Conservation (phyloP, 1,139 yeast genomes). For the Magnusiomyces suaveolens region DNA sequence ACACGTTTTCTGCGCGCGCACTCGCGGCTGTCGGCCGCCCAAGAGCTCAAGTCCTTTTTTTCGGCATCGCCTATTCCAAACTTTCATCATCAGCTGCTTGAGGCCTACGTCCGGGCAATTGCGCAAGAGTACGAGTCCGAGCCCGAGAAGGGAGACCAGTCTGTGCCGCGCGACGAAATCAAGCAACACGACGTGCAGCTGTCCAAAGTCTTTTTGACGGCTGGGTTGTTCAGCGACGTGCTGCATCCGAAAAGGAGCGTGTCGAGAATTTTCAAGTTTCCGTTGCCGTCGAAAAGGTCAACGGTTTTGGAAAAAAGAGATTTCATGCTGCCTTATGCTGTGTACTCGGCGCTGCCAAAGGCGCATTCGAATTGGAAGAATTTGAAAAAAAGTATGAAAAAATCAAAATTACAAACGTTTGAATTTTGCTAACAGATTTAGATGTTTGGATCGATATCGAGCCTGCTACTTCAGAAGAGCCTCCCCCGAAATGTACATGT, state of each 20-base stretch:
- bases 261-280: conserved; percentile 16
- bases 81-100: conserved; percentile 9
- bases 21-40: conserved; percentile 8
- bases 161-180: not conserved
- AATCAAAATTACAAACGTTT: too few relatives aligned
- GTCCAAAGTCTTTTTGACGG: conserved; percentile 6
- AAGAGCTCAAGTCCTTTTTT: conserved; percentile 8
- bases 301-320: conserved; percentile 15
- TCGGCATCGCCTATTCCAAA: conserved; percentile 7
- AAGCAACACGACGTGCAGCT: not conserved
- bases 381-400: conserved; percentile 25
- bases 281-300: conserved; percentile 20
- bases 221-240: conserved; percentile 11
- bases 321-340: conserved; percentile 31
- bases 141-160: not conserved
- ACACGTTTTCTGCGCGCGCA: conserved; percentile 10
- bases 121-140: conserved; percentile 8
- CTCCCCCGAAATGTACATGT: conserved; percentile 28
- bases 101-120: conserved; percentile 11
- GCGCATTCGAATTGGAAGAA: conserved; percentile 28
- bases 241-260: conserved; percentile 4
- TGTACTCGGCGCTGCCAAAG: conserved; percentile 25
- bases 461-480: conserved; percentile 18
- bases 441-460: conserved; percentile 25
- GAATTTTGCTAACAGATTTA: too few relatives aligned